These are phyloP conservation scores for Fusarium ambrosium DNA, from an alignment of 2,329 filamentous ascomycete species.

Conservation along the genomic window DNA sequence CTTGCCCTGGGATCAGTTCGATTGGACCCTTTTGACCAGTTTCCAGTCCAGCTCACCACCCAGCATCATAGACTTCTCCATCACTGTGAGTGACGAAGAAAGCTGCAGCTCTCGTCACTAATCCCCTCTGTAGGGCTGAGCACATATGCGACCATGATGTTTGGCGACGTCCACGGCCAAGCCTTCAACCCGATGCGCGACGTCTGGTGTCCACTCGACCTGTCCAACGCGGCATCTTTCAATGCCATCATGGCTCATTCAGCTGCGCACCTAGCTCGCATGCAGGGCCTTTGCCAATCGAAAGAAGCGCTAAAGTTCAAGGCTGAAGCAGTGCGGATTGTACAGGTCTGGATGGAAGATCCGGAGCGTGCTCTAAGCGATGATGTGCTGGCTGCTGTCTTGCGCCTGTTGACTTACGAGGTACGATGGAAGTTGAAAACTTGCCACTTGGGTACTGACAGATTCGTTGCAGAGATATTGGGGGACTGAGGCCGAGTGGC, in stretches of 20 bases:
- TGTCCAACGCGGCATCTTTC: conserved; percentile 57
- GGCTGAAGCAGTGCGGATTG: conserved; percentile 52
- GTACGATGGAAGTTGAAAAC: too few relatives aligned
- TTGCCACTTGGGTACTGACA: too few relatives aligned
- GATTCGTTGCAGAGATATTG: conserved; percentile 22
- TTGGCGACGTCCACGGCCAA: conserved; percentile 42
- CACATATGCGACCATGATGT: conserved; percentile 50
- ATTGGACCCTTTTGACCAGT: conserved; percentile 14
- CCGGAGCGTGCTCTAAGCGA: conserved; percentile 49
- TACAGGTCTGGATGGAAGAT: conserved; percentile 51
- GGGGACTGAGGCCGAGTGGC: conserved; percentile 16
- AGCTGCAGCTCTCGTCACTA: background rate
- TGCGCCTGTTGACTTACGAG: conserved; percentile 11
- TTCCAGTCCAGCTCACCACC: conserved; percentile 5
- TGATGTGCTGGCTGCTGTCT: conserved; percentile 33
- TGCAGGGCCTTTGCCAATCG: conserved; percentile 48
- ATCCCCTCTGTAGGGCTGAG: conserved; percentile 5
- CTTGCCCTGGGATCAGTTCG: conserved; percentile 1
- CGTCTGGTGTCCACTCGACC: conserved; percentile 56
- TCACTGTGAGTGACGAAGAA: background rate
- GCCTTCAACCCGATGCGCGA: conserved; percentile 56
- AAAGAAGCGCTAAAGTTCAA: conserved; percentile 51
- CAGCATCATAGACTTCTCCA: conserved; percentile 14
- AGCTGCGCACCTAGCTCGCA: conserved; percentile 54
- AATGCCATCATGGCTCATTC: conserved; percentile 58